phyloP scores from a whole-genome alignment of 2,329 filamentous ascomycete species.

The Fusarium acutatum region DNA sequence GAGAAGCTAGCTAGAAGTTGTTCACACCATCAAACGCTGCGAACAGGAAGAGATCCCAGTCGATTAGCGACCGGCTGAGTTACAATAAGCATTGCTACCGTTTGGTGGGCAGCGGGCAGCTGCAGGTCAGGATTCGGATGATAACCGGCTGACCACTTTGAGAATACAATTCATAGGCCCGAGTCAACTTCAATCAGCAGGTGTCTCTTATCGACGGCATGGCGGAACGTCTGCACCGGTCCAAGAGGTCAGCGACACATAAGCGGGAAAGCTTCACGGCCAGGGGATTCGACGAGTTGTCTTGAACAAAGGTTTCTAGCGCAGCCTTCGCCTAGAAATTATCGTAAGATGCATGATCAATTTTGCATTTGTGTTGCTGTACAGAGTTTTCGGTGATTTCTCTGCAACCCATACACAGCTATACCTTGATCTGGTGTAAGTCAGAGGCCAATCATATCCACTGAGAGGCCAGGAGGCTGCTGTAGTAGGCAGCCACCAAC shows the following conservation, averaged over 20 bases:
- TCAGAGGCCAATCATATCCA: conserved; percentile 25
- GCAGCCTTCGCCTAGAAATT: neutral
- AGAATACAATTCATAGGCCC: neutral
- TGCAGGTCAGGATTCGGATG: conserved; percentile 10
- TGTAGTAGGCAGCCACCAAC: conserved; percentile 30
- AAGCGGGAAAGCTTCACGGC: neutral
- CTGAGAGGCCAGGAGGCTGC: conserved; percentile 11
- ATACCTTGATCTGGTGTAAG: conserved; percentile 23
- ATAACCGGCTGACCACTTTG: conserved; percentile 1
- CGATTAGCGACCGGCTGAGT: conserved; percentile 15
- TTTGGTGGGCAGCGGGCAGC: conserved; percentile 16
- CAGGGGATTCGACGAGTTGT: neutral
- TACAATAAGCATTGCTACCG: conserved; percentile 10
- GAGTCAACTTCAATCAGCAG: conserved; percentile 9
- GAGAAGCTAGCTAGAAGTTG: neutral
- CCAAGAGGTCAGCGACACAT: neutral
- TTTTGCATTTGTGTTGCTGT: neutral
- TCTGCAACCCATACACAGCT: conserved; percentile 11
- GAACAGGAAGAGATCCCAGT: conserved; percentile 4
- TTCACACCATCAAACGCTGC: neutral
- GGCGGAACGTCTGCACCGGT: neutral
- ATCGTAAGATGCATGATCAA: neutral
- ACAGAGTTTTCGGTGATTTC: neutral
- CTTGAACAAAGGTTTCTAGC: neutral
- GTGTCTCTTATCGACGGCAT: neutral